These are phyloP conservation scores for Geum urbanum DNA, from an alignment of 306 rosid genomes.

Conservation along the genomic window DNA sequence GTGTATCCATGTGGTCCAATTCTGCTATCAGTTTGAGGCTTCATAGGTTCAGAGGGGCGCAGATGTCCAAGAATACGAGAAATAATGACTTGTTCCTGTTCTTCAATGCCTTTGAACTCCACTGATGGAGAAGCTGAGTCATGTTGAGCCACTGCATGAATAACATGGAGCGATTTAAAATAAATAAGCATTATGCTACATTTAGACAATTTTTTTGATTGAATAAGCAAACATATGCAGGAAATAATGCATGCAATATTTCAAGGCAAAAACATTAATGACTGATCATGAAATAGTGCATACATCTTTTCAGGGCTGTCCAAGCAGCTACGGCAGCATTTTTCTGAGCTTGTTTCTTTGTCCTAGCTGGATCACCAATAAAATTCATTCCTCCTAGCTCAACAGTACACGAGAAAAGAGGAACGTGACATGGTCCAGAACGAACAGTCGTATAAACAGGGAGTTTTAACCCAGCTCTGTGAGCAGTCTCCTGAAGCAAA, in stretches of 20 bases:
- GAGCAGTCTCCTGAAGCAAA: constrained; percentile 87
- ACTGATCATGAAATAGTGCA: constrained; percentile 21
- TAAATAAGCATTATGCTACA: background rate
- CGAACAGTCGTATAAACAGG: constrained; percentile 66
- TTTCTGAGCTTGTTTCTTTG: constrained; percentile 87
- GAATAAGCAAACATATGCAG: background rate
- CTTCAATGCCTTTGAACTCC: constrained; percentile 49
- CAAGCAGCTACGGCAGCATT: constrained; percentile 84
- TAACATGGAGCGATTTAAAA: constrained; percentile 24
- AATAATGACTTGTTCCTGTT: constrained; percentile 62
- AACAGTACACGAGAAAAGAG: constrained; percentile 60
- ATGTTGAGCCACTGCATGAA: constrained; percentile 57
- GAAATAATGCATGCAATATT: constrained; percentile 16
- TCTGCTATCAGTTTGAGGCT: constrained; percentile 29
- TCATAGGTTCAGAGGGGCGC: constrained; percentile 31
- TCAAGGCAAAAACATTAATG: constrained; percentile 15
- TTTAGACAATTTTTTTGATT: background rate
- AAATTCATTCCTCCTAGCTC: constrained; percentile 78
- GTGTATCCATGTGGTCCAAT: constrained; percentile 30
- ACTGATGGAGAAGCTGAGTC: constrained; percentile 35
- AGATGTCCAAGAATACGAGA: constrained; percentile 58
- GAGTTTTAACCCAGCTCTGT: constrained; percentile 78
- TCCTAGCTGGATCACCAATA: constrained; percentile 58
- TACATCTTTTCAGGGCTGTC: constrained; percentile 66
- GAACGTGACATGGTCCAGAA: constrained; percentile 64